Conservation (phyloP, 352 stramenopile genomes). For the Peronospora belbahrii region DNA sequence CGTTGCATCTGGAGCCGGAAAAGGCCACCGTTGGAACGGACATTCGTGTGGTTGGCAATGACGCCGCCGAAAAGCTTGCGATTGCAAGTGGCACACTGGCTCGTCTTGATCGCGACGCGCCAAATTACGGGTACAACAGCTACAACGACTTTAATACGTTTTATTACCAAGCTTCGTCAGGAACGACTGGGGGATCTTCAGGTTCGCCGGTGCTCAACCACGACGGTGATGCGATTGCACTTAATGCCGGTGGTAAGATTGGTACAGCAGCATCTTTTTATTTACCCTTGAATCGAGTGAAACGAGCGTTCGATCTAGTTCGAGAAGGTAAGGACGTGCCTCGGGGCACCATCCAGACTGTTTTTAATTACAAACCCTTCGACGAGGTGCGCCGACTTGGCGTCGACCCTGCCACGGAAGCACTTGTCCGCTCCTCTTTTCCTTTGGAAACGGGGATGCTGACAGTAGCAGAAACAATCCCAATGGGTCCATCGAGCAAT, state of each 20-base stretch:
- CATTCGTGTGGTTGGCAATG: constrained; percentile 90
- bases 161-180: constrained; percentile 87
- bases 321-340: constrained; percentile 58
- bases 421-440: constrained; percentile 62
- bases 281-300: constrained; percentile 83
- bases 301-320: constrained; percentile 80
- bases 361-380: constrained; percentile 89
- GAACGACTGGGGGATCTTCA: constrained; percentile 70
- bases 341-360: constrained; percentile 83
- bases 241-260: constrained; percentile 89
- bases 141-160: constrained; percentile 94
- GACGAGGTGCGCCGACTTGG: constrained; percentile 86
- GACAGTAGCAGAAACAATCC: constrained; percentile 83
- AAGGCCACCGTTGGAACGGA: constrained; percentile 87
- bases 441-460: constrained; percentile 87
- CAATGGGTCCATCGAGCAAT: constrained; percentile 59
- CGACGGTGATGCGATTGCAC: constrained; percentile 80
- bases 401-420: constrained; percentile 67
- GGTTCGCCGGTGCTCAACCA: constrained; percentile 86
- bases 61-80: constrained; percentile 87
- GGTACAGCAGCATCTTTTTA: constrained; percentile 87
- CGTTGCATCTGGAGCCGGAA: constrained; percentile 70
- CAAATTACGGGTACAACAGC: constrained; percentile 83
- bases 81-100: constrained; percentile 89
- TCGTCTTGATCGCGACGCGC: constrained; percentile 85